phyloP scores from a whole-genome alignment of 306 rosid genomes.

The Vachellia pachyceras region DNA sequence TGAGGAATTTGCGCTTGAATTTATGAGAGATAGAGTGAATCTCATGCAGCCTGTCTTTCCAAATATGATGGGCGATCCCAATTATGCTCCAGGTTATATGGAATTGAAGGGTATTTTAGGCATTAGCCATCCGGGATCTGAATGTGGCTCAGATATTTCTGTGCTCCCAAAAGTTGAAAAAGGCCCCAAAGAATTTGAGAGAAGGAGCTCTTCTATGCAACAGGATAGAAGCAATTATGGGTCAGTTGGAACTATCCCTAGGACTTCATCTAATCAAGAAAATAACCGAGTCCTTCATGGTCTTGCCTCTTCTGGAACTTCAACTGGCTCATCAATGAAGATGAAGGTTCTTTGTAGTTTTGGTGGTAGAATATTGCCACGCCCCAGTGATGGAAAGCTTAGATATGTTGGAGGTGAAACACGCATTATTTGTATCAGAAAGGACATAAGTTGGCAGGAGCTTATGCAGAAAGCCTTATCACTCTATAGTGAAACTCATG shows the following conservation, averaged over 20 bases:
- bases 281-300: constrained; percentile 52
- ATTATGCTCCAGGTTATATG: constrained; percentile 59
- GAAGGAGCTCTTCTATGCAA: constrained; percentile 50
- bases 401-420: constrained; percentile 94
- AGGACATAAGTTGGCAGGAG: constrained; percentile 67
- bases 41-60: constrained; percentile 63
- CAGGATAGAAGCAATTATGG: constrained; percentile 65
- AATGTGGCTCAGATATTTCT: constrained; percentile 63
- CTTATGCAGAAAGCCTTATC: constrained; percentile 68
- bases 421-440: constrained; percentile 69
- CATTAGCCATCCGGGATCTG: constrained; percentile 63
- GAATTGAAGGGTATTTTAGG: constrained; percentile 62
- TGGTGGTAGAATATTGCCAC: constrained; percentile 82
- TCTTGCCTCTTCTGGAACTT: constrained; percentile 56
- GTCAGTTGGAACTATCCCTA: constrained; percentile 56
- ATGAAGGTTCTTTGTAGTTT: constrained; percentile 86
- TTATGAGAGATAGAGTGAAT: constrained; percentile 88
- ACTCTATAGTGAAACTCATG: constrained; percentile 56
- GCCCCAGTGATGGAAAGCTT: constrained; percentile 87
- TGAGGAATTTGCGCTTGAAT: constrained; percentile 89
- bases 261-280: constrained; percentile 66
- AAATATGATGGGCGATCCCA: constrained; percentile 61
- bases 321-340: constrained; percentile 59
- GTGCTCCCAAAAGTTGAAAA: constrained; percentile 57
- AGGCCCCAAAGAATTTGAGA: constrained; percentile 63